Evolutionary conservation across 257 asterid species (phyloP), one percentile per base, ranked within the genome.

Genomic region (Buddleja alternifolia): DNA sequence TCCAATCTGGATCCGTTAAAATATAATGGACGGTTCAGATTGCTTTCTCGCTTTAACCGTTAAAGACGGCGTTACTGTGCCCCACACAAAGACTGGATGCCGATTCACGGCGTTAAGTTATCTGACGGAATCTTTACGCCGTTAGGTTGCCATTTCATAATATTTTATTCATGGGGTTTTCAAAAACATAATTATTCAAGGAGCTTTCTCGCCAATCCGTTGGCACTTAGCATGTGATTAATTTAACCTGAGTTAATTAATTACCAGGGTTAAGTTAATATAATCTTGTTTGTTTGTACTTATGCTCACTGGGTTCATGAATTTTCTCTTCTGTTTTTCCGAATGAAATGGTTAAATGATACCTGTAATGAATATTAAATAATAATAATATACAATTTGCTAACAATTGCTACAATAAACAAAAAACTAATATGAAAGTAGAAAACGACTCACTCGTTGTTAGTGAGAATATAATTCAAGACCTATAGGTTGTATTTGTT

Each of bases 51-150:
- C 72, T 70, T 71, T 55, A 40, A 62, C 73, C 65, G 86, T 64
- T 67, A 42, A 45, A 11, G 63, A 65, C 87, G 81, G 63, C 73
- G 83, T 73, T 42, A 39, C 25, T 66, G 60, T 63, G 60, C 72
- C 69, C 58, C 64, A 34, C 78, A 64, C 32, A 54, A 51, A 36
- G 69, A 65, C 59, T 6, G 71, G 60, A 70, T 62, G 65, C 48
- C 20, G 36, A 15, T 60, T 46, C 55, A 75, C 85, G 84, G 63
- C 72, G 86, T 78, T 66, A 71, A 57, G 8, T 40, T 36, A 53
- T 7, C 25, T 15, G 62, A 80, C 87, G 85, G 87, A 74, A 79
- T 78, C 78, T 71, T 65, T 24, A 71, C 76, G 73, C 76, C 75
- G 83, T 60, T 77, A 62, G 72, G 44, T 69, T 23, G 71, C 53